These are phyloP conservation scores for Hypomontagnella submonticulosa DNA, from an alignment of 495 filamentous ascomycete genomes.

Conservation along the genomic window DNA sequence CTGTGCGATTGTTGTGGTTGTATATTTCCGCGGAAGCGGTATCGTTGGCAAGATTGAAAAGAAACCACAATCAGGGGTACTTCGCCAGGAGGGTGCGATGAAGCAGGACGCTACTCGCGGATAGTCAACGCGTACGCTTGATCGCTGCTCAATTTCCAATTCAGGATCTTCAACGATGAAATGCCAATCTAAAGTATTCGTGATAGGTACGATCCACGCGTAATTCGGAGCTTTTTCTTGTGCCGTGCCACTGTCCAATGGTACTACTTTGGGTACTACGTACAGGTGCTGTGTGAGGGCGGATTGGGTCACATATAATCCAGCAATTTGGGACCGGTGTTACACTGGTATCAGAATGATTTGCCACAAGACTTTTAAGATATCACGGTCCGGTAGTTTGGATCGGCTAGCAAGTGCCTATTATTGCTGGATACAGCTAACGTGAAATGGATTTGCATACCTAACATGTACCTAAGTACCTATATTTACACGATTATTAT, in stretches of 20 bases:
- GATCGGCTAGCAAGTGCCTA: conserved; percentile 10
- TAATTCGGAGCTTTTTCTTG: conserved; percentile 30
- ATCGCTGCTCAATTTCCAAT: background rate
- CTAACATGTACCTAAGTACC: no score
- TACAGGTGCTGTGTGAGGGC: conserved; percentile 2
- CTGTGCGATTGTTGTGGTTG: conserved; percentile 52
- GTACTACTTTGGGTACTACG: conserved; percentile 6
- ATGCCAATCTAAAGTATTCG: background rate
- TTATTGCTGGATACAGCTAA: conserved; percentile 11
- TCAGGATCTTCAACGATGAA: conserved; percentile 1
- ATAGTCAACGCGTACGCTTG: conserved; percentile 11
- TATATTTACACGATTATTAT: conserved; percentile 5
- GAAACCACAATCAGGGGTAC: conserved; percentile 8
- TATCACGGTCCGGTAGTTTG: conserved; percentile 2
- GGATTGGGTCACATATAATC: conserved; percentile 2
- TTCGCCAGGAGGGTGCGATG: conserved; percentile 9
- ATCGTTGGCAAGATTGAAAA: conserved; percentile 55
- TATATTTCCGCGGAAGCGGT: conserved; percentile 57
- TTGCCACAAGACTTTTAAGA: background rate
- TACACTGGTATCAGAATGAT: background rate
- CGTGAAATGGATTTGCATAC: no score
- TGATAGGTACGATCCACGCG: background rate
- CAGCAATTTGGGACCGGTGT: conserved; percentile 5
- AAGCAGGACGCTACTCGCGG: conserved; percentile 13
- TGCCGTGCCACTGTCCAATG: conserved; percentile 14